Percentiles rank a stretch among this genome's conserved stretches.
Conservation (phyloP, 352 stramenopile species). For the Pythium vanterpoolii region DNA sequence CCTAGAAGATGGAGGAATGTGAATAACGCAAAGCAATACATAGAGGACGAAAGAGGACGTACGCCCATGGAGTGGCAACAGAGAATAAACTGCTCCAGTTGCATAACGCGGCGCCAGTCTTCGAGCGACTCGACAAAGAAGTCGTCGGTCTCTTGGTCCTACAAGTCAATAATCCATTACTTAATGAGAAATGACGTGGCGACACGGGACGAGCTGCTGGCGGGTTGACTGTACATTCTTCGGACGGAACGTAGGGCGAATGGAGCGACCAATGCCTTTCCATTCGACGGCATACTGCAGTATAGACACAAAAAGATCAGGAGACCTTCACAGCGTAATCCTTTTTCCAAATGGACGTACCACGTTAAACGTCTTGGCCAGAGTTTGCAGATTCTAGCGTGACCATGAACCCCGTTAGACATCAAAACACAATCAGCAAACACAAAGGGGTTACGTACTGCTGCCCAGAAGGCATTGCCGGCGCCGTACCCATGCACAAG, state of each 20-base stretch:
- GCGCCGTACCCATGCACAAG: constrained; percentile 78
- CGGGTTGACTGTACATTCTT: constrained; percentile 31
- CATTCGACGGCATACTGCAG: constrained; percentile 84
- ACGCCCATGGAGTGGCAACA: constrained; percentile 82
- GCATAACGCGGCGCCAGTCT: constrained; percentile 58
- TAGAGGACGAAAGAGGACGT: constrained; percentile 24
- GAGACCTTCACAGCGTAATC: background rate
- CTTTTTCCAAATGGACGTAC: constrained; percentile 26
- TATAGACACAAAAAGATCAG: background rate
- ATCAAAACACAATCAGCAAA: background rate
- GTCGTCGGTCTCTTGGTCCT: constrained; percentile 71
- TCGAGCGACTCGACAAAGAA: constrained; percentile 83
- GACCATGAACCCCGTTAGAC: too few relatives aligned
- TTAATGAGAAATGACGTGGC: background rate
- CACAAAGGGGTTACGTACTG: constrained; percentile 22
- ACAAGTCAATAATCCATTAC: background rate
- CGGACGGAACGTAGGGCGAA: constrained; percentile 53
- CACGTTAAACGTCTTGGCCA: constrained; percentile 79
- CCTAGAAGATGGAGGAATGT: constrained; percentile 24
- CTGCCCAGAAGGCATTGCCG: constrained; percentile 74
- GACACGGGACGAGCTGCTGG: background rate
- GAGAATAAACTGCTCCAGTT: constrained; percentile 75
- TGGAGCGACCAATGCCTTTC: constrained; percentile 73
- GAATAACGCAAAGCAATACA: background rate
- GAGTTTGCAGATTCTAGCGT: constrained; percentile 73